A percentile compares a stretch with the other conserved stretches of the same genome.
These are phyloP conservation scores for Akanthomyces muscarius DNA, from an alignment of 2,329 filamentous ascomycete genomes.

Conservation along the genomic window DNA sequence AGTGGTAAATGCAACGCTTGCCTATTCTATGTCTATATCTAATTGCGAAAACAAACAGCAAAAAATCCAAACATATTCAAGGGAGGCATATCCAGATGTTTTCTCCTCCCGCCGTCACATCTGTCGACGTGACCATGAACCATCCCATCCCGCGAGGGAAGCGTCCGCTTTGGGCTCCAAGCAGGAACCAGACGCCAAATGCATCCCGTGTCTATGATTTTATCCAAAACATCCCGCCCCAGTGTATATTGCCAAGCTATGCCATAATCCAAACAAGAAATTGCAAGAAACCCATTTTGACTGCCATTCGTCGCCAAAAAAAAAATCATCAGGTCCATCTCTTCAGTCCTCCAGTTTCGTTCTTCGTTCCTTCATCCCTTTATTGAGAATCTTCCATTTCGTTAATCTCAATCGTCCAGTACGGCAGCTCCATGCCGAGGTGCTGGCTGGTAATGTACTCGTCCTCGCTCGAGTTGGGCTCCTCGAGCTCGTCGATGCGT, in stretches of 20 bases:
- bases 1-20: conserved; percentile 3
- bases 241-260: not conserved
- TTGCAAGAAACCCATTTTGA: not conserved
- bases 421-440: conserved; percentile 48
- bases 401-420: conserved; percentile 48
- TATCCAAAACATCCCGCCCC: not conserved
- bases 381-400: conserved; percentile 36
- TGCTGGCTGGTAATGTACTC: conserved; percentile 37
- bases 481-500: conserved; percentile 51
- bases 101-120: not conserved
- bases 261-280: not conserved
- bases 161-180: not conserved
- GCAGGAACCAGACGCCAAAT: not conserved
- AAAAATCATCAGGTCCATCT: not conserved
- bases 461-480: conserved; percentile 47
- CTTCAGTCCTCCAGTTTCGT: not conserved
- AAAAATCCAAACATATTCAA: not conserved
- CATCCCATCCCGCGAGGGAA: conserved; percentile 8
- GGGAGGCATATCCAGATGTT: not conserved
- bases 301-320: not conserved
- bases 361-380: not conserved
- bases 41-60: not conserved
- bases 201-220: not conserved
- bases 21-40: conserved; percentile 15
- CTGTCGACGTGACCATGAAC: not conserved